Base-by-base conservation (phyloP, 495 filamentous ascomycete genomes). In the Neurospora discreta region DNA sequence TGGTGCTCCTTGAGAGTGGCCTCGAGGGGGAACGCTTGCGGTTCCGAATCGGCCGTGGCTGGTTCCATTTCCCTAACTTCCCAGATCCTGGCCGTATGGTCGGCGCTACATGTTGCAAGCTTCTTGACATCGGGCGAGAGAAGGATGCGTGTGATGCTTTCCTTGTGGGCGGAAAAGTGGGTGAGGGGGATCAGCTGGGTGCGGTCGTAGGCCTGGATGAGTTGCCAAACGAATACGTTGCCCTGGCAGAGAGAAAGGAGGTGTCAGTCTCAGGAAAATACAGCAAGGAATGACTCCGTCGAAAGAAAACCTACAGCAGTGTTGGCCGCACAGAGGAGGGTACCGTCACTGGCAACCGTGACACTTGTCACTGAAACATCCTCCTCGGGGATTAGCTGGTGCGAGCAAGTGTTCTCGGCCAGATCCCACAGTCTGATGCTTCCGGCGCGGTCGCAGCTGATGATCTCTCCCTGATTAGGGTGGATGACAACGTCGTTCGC, bases 41-140 rank as follows among this genome's bases (percentile, higher is more conserved):
- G 73, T 44, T 77, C 71, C 30, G 72, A 71, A 46, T 85, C 86
- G 44, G 81, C 78, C 36, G 85, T 79, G n/a, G 84, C 80, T 0
- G 86, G 85, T 0, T 81, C 82, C 68, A 85, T 78, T 70, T 87
- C 84, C 73, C 93, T 90, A 20, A 97, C 90, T 72, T 93, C 90
- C 95, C 95, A 99, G 68, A 99, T 98, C 79, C 96, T 96, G 72
- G 96, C 96, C 0, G 94, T 98, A 80, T 98, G 95, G 81, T 99
- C 95, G 38, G 95, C 96, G 43, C 93, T 96, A 84, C 95, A 99
- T 52, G 95, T 99, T 3, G 95, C 95, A 30, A 99, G 89, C 79
- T 98, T 94, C 78, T 95, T 95, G 74, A 99, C 95, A 79, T 99
- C 95, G 11, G 95, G 95, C 0, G 95, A 98, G 65, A 99, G 91